Evolutionary conservation across 139 green algal species (phyloP), one percentile per base, ranked within the genome.

Genomic region (Deuterostichococcus epilithicus): DNA sequence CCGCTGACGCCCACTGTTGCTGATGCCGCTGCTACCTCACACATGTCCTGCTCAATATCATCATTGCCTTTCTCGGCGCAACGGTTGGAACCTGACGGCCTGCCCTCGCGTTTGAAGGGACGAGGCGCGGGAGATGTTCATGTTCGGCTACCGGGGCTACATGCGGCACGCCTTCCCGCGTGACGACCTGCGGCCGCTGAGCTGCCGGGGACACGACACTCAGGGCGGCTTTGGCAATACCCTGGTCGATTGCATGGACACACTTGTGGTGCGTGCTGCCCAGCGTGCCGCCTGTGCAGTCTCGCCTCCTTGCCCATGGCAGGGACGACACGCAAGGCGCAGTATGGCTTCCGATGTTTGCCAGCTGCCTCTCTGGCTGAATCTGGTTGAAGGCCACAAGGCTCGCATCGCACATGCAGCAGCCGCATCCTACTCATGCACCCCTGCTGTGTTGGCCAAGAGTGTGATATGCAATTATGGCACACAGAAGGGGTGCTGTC

Each of bases 201-300:
- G 78, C 76, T 97, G 93, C 81, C 39, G 66, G 0, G 92, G 92
- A 10, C 66, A 77, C 39, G 82, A 97, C 85, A 92, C 88, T 47
- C 90, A 97, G 77, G 94, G 94, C 28, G 92, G 92, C 25, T 83
- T 97, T 20, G 90, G 81, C 0, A 76, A 97, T 47, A 97, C 93
- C 0, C 83, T 97, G 6, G 71, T 98, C 25, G 94, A 98, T 80
- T 81, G 84, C 0, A 72, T 98, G 36, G 92, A 97, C 77, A 87
- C 91, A 0, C 88, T 97, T 5, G 28, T 95, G 68, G 83, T 97
- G 76, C 69, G 88, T 63, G 44, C 3, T 5, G 0, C n/a, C n/a
- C n/a, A n/a, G n/a, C n/a, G n/a, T n/a, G n/a, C n/a, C n/a, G n/a
- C n/a, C n/a, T n/a, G n/a, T n/a, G n/a, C n/a, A n/a, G n/a, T n/a